Evolutionary conservation across 192 early-diverging fungal genomes (phyloP).

Genomic region (Linnemannia exigua): DNA sequence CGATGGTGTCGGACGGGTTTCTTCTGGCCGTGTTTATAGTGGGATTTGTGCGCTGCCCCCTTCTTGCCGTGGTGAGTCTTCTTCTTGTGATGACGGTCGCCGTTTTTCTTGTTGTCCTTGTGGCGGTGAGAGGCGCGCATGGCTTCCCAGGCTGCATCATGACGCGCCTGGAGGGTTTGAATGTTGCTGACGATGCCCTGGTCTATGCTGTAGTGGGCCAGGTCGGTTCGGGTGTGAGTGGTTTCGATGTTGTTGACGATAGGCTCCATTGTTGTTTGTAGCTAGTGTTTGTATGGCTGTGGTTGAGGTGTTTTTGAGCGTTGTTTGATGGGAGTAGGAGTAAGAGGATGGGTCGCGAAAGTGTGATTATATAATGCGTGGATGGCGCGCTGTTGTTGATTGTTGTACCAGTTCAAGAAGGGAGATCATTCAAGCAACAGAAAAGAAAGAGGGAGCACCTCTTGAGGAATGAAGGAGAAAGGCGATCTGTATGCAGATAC

Average conservation of each 20-base stretch:
- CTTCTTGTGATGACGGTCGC: background rate
- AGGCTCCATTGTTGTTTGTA: background rate
- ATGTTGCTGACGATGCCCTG: background rate
- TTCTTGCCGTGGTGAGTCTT: background rate
- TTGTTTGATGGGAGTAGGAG: too few species aligned
- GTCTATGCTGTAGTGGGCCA: too few species aligned
- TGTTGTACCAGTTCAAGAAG: background rate
- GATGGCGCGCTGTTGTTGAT: background rate
- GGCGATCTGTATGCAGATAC: background rate
- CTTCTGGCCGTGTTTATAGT: background rate
- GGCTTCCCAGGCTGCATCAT: conserved; percentile 25
- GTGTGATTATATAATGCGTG: background rate
- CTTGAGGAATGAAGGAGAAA: background rate
- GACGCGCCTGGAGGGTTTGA: conserved; percentile 5
- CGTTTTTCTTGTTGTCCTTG: background rate
- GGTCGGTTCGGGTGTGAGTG: too few species aligned
- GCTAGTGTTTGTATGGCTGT: too few species aligned
- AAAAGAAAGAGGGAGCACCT: background rate
- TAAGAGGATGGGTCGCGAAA: too few species aligned
- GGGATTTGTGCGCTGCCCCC: background rate
- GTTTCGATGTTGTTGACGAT: background rate
- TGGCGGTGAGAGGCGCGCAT: background rate
- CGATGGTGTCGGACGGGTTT: background rate
- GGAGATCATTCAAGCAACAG: background rate
- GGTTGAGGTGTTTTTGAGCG: background rate